Evolutionary conservation across 306 rosid species (phyloP).

Genomic region (Dryas octopetala): DNA sequence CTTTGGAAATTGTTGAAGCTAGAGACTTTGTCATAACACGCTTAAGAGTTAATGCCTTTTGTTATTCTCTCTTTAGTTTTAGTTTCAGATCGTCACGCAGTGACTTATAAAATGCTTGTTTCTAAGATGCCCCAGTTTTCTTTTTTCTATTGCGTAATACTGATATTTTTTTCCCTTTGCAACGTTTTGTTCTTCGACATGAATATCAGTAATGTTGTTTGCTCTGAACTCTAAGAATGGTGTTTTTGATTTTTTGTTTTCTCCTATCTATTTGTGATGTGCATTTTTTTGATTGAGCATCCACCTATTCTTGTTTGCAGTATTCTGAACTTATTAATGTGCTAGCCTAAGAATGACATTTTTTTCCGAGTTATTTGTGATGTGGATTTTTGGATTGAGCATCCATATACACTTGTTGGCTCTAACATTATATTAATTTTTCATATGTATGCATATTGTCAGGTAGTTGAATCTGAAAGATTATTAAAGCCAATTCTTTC

Average conservation of each 20-base stretch:
- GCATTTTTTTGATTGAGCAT: slow-evolving; percentile 2
- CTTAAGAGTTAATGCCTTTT: background rate
- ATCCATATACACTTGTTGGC: slow-evolving; percentile 9
- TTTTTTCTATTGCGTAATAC: background rate
- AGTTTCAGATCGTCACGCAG: background rate
- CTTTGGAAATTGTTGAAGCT: background rate
- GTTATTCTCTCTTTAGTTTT: background rate
- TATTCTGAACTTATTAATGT: background rate
- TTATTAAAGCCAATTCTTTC: slow-evolving; percentile 70
- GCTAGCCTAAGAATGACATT: background rate
- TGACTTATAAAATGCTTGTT: background rate
- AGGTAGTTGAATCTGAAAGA: slow-evolving; percentile 84
- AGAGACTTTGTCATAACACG: background rate
- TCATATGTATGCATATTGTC: slow-evolving; percentile 32
- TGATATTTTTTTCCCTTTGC: background rate
- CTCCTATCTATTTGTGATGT: background rate
- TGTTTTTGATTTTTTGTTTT: background rate
- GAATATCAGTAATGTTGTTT: background rate
- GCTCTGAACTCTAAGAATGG: background rate
- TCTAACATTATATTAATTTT: slow-evolving; percentile 1
- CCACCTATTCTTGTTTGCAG: slow-evolving; percentile 3
- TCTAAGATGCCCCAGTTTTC: too few species aligned
- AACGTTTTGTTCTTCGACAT: slow-evolving; percentile 7
- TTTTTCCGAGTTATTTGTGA: background rate
- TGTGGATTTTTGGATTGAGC: background rate